Evolutionary conservation across 208 protist species (phyloP).

Genomic region (Crithidia bombi): DNA sequence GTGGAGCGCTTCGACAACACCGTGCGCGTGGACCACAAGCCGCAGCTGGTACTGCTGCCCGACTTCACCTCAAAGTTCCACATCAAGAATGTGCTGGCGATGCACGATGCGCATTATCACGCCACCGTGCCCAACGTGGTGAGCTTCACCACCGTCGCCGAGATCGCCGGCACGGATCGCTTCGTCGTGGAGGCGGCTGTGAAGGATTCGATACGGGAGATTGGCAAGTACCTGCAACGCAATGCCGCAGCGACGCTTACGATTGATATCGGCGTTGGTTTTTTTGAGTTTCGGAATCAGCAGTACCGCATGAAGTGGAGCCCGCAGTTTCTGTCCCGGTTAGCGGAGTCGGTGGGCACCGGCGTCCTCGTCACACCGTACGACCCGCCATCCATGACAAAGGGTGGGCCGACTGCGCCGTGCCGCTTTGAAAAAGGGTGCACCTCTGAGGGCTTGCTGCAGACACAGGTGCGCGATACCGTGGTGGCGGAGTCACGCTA

Average conservation of each 20-base stretch:
- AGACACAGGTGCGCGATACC: constrained; percentile 42
- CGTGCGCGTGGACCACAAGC: constrained; percentile 66
- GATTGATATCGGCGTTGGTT: constrained; percentile 76
- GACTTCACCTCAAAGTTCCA: constrained; percentile 88
- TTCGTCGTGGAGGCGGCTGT: constrained; percentile 79
- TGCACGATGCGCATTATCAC: constrained; percentile 83
- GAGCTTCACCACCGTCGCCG: constrained; percentile 51
- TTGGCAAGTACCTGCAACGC: constrained; percentile 83
- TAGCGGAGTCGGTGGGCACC: constrained; percentile 42
- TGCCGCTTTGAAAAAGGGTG: constrained; percentile 69
- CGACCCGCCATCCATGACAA: constrained; percentile 70
- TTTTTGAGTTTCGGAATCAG: constrained; percentile 68
- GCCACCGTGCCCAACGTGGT: constrained; percentile 58
- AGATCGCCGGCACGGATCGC: constrained; percentile 50
- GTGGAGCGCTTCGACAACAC: constrained; percentile 53
- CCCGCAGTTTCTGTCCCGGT: constrained; percentile 46
- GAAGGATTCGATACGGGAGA: constrained; percentile 81
- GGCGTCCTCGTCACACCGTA: constrained; percentile 55
- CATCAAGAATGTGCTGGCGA: constrained; percentile 76
- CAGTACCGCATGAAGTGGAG: constrained; percentile 86
- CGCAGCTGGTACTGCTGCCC: constrained; percentile 78
- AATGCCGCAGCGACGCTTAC: constrained; percentile 58
- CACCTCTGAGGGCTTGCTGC: constrained; percentile 42
- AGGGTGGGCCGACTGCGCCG: constrained; percentile 44
- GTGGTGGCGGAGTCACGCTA: constrained; percentile 65